Base-by-base conservation (phyloP, 108 stramenopile genomes). In the Cyclostephanos invisitatus region DNA sequence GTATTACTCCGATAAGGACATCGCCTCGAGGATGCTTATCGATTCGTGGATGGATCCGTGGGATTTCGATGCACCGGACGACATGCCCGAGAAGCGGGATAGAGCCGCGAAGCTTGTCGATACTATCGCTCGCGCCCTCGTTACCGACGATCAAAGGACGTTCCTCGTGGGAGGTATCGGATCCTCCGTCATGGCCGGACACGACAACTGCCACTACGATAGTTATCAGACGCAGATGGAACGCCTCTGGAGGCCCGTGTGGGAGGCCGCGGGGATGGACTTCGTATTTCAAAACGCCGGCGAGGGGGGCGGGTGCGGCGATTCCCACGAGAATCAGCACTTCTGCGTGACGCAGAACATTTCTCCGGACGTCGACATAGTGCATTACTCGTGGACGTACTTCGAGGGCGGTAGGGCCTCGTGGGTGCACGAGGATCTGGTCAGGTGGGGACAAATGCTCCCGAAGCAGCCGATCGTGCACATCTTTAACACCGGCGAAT, bases 381-480 rank as follows among this genome's bases (percentile, higher is more conserved):
- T 55, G 66, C 77, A 68, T 61, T 61, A 61, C 36, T 61, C 60
- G n/a, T 61, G 60, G 83, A 78, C 81, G 20, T 84, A 84, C 50
- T 84, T 84, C 27, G 81, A 84, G 56, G 37, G 32, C 11, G 12
- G 50, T 1, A 36, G 49, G 28, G 36, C 28, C 3, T 50, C 64
- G 14, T 55, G 37, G 40, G 38, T 49, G 22, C 62, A 72, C 22
- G 83, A 84, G 42, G 68, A 57, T 68, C 77, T 84, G 44, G 46
- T 74, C 46, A 63, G 83, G 40, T 79, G 78, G 68, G 49, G 76
- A 1, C 81, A 79, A 68, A 73, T 84, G 81, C 32, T 84, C 10
- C 77, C 75, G 18, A 49, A 53, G 28, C 83, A 84, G 25, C 81
- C 83, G 12, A 56, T 65, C 1, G 68, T 79, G 9, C 76, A 84